Evolutionary conservation across 768 basidiomycete species (phyloP).

Genomic region (Candolleomyces eurysporus): DNA sequence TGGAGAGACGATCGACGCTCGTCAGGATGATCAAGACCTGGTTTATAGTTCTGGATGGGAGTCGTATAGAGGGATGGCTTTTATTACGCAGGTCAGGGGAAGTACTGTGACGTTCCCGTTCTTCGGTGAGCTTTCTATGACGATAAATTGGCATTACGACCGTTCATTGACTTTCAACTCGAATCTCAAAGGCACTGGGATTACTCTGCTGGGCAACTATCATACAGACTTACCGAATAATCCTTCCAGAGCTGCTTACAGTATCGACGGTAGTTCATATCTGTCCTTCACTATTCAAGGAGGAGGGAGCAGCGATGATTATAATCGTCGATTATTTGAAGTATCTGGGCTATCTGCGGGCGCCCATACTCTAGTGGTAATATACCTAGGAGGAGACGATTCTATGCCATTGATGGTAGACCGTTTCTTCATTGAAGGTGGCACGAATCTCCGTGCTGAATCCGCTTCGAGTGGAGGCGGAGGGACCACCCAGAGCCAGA

Average conservation of each 20-base stretch:
- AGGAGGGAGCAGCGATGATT: constrained; percentile 1
- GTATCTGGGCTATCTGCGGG: neutral
- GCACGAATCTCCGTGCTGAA: too few species aligned
- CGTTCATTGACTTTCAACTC: neutral
- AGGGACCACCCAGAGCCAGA: too few species aligned
- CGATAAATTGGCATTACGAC: neutral
- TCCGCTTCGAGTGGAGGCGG: too few species aligned
- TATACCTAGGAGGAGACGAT: neutral
- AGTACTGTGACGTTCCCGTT: neutral
- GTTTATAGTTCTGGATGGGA: neutral
- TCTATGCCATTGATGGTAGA: too few species aligned
- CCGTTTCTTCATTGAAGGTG: too few species aligned
- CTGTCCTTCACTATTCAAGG: neutral
- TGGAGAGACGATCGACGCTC: neutral
- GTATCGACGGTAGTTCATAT: neutral
- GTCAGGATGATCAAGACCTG: neutral
- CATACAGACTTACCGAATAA: neutral
- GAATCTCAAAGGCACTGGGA: neutral
- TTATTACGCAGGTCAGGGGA: neutral
- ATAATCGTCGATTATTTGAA: constrained; percentile 6
- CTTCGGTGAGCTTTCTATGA: neutral
- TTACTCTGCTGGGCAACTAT: neutral
- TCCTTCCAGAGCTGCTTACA: neutral
- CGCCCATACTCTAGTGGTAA: neutral
- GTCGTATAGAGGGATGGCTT: neutral